Percentiles rank a stretch among this genome's conserved stretches.
These are phyloP conservation scores for Flaveria brownii DNA, from an alignment of 129 eudicot genomes.

Conservation along the genomic window DNA sequence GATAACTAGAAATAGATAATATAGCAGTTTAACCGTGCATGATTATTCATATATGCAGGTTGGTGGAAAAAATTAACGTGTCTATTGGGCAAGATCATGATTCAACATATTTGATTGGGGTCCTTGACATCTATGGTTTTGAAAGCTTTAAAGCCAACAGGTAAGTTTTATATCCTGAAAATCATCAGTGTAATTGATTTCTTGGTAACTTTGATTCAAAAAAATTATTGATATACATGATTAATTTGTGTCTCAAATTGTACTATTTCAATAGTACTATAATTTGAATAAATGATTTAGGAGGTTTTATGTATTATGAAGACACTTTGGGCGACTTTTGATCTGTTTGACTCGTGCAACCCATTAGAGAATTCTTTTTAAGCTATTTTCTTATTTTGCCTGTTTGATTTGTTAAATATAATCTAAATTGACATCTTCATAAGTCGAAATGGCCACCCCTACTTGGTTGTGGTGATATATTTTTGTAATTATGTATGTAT, in stretches of 20 bases:
- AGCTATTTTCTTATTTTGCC: not conserved
- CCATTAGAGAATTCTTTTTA: not conserved
- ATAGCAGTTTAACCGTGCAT: conserved; percentile 24
- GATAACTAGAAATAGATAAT: not conserved
- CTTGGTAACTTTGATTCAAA: not conserved
- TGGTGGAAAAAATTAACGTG: conserved; percentile 83
- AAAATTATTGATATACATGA: not conserved
- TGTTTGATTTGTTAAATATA: not conserved
- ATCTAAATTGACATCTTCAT: not conserved
- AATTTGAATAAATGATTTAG: not conserved
- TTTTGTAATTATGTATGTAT: conserved; percentile 19
- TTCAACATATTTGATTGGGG: conserved; percentile 82
- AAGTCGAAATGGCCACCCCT: not conserved
- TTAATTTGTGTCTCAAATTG: not conserved
- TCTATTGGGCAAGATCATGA: conserved; percentile 95
- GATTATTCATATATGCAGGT: conserved; percentile 50
- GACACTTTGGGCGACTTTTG: not conserved
- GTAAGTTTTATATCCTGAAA: conserved; percentile 39
- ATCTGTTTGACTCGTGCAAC: not conserved
- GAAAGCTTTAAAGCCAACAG: conserved; percentile 92
- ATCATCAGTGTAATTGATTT: conserved; percentile 7
- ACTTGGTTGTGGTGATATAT: conserved; percentile 20
- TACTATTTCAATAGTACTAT: not conserved
- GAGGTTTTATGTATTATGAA: not conserved
- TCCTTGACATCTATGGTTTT: conserved; percentile 97